A percentile compares a stretch with the other conserved stretches of the same genome.
Conservation (phyloP, 352 stramenopile genomes). For the Pythium phragmiticola region DNA sequence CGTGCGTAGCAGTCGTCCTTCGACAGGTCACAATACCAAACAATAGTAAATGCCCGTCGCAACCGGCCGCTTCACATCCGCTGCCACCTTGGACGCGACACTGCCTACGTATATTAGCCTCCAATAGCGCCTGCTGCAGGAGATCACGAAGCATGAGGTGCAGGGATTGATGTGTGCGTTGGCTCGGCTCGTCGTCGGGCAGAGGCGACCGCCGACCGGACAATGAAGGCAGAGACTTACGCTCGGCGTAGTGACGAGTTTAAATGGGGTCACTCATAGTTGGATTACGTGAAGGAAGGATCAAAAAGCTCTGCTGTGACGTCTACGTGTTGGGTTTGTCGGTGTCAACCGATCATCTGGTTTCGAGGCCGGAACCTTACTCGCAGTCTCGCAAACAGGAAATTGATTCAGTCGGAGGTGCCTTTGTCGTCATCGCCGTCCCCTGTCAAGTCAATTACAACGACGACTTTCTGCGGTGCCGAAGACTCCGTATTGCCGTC, state of each 20-base stretch:
- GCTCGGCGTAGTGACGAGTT: slow-evolving; percentile 9
- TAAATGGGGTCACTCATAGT: not conserved
- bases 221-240: slow-evolving; percentile 1
- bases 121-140: not conserved
- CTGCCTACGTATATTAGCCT: not conserved
- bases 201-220: slow-evolving; percentile 5
- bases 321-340: no score
- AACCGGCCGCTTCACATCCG: slow-evolving; percentile 14
- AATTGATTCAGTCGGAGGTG: no score
- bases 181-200: not conserved
- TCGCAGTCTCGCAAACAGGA: no score
- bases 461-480: no score
- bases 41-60: not conserved
- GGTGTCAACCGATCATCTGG: no score
- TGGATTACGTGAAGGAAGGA: not conserved
- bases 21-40: no score
- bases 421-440: no score
- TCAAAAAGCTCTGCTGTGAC: not conserved
- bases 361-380: no score
- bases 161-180: not conserved
- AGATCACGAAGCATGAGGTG: slow-evolving; percentile 9
- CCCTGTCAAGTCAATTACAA: no score
- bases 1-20: no score
- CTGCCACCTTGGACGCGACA: not conserved
- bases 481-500: no score